Evolutionary conservation across 371 early-diverging fungal species (phyloP).

Genomic region (Mucor piriformis): DNA sequence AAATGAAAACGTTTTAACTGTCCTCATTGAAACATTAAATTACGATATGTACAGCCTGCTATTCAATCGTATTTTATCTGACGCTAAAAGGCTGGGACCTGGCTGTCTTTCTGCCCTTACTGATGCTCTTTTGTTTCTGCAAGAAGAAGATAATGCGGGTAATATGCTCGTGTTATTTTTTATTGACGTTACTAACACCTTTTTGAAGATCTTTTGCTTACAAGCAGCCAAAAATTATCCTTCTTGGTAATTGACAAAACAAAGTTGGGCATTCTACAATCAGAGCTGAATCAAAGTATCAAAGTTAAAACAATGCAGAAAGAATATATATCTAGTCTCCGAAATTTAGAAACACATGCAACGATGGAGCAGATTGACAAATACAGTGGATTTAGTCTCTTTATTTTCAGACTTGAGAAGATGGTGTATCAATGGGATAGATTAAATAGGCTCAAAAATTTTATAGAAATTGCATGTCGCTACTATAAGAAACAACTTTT

Average conservation of each 20-base stretch:
- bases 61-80: constrained; percentile 12
- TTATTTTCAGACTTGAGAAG: not conserved
- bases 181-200: not conserved
- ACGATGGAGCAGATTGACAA: constrained; percentile 11
- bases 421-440: no score
- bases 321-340: not conserved
- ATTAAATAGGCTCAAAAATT: no score
- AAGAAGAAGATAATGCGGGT: constrained; percentile 6
- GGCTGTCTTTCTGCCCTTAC: constrained; percentile 7
- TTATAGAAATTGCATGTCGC: no score
- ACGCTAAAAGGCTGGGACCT: constrained; percentile 5
- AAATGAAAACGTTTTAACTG: constrained; percentile 12
- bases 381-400: not conserved
- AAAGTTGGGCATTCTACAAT: not conserved
- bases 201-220: constrained; percentile 2
- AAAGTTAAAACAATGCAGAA: constrained; percentile 3
- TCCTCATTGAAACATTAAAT: constrained; percentile 3
- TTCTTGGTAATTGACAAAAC: not conserved
- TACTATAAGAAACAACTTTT: not conserved
- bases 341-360: constrained; percentile 6
- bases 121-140: constrained; percentile 8
- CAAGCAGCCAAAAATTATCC: constrained; percentile 10
- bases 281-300: not conserved
- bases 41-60: constrained; percentile 7
- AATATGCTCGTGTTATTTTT: not conserved